These are phyloP conservation scores for Ogataea pilisensis DNA, from an alignment of 805 yeast species.

Conservation along the genomic window DNA sequence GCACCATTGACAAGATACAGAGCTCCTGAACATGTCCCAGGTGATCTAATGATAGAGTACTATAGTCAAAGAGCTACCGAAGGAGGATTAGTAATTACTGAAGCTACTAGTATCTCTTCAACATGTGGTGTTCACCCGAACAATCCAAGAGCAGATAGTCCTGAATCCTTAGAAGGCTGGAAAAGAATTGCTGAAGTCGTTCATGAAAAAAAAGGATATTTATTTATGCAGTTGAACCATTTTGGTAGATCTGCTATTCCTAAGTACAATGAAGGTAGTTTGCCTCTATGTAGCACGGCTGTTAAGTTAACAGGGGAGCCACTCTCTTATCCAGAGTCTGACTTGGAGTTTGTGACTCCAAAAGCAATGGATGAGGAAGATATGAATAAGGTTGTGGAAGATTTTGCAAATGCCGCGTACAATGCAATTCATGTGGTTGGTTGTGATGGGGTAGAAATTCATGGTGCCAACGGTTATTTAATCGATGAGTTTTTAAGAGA, in stretches of 20 bases:
- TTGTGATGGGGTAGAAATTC: conserved; percentile 38
- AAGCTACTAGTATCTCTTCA: conserved; percentile 31
- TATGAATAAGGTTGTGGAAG: conserved; percentile 31
- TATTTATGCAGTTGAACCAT: conserved; percentile 42
- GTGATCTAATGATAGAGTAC: conserved; percentile 28
- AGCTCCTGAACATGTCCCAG: conserved; percentile 28
- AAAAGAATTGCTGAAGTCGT: conserved; percentile 40
- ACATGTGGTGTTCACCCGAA: conserved; percentile 19
- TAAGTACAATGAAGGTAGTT: conserved; percentile 6
- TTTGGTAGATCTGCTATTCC: conserved; percentile 39
- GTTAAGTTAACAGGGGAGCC: conserved; percentile 8
- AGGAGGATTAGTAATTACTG: conserved; percentile 34
- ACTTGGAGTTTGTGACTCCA: conserved; percentile 19
- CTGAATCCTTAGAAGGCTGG: conserved; percentile 34
- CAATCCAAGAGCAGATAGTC: conserved; percentile 15
- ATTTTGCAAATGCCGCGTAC: conserved; percentile 28
- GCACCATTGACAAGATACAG: conserved; percentile 48
- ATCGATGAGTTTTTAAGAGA: conserved; percentile 36
- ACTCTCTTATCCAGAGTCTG: conserved; percentile 3
- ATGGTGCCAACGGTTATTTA: conserved; percentile 39
- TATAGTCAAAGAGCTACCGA: conserved; percentile 30
- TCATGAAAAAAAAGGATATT: conserved; percentile 38
- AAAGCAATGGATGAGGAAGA: conserved; percentile 30
- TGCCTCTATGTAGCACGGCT: conserved; percentile 12
- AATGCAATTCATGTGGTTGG: conserved; percentile 33